These are phyloP conservation scores for Iodosphaeria phyllophila DNA, from an alignment of 2,329 filamentous ascomycete genomes.

Conservation along the genomic window DNA sequence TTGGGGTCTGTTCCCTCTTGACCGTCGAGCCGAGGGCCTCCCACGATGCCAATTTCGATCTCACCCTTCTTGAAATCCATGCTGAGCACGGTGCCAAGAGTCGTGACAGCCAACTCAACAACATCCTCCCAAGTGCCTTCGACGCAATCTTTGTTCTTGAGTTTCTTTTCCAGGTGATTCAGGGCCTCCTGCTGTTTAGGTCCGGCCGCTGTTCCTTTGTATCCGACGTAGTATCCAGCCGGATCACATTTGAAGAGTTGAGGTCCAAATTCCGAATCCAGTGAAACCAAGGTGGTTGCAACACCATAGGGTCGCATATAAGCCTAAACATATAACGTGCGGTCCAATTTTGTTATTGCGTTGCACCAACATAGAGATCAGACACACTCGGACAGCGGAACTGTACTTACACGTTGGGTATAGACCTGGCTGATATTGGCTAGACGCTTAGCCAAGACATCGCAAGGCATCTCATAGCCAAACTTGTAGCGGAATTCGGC, in stretches of 20 bases:
- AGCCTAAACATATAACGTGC: conserved; percentile 39
- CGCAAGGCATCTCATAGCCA: conserved; percentile 98
- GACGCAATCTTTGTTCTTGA: conserved; percentile 95
- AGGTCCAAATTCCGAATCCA: conserved; percentile 81
- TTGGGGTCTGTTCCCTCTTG: conserved; percentile 60
- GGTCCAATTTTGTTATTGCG: conserved; percentile 2
- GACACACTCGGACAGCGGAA: conserved; percentile 2
- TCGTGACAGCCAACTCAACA: conserved; percentile 88
- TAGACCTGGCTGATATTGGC: conserved; percentile 99
- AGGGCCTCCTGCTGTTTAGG: conserved; percentile 98
- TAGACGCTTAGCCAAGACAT: conserved; percentile 87
- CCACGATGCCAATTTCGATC: conserved; percentile 94
- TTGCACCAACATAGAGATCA: conserved; percentile 1
- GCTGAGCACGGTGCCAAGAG: conserved; percentile 86
- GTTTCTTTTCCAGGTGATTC: conserved; percentile 98
- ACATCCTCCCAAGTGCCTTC: conserved; percentile 94
- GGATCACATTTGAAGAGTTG: conserved; percentile 98
- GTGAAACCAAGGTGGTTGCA: conserved; percentile 82
- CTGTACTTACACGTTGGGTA: conserved; percentile 62
- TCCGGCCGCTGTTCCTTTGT: conserved; percentile 93
- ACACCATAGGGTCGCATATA: conserved; percentile 98
- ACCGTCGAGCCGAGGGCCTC: conserved; percentile 67
- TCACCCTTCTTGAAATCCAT: conserved; percentile 99
- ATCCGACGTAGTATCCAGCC: conserved; percentile 93
- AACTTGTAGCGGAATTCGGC: conserved; percentile 98